A percentile compares a stretch with the other conserved stretches of the same genome.
Conservation (phyloP, 1,284 basidiomycete genomes). For the Puccinia horiana region DNA sequence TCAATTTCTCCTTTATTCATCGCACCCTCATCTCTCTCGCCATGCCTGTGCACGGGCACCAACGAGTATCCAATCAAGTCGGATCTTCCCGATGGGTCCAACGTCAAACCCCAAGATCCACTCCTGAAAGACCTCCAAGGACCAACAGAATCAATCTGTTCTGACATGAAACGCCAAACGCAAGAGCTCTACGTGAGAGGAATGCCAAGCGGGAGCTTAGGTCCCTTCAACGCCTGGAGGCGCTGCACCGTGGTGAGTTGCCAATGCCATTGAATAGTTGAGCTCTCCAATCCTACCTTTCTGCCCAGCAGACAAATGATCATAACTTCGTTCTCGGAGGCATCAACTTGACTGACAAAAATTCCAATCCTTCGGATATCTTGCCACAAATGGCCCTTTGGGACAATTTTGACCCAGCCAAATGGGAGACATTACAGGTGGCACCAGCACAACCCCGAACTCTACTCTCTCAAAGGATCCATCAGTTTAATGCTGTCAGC, state of each 20-base stretch:
- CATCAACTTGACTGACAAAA: too few relatives aligned
- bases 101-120: too few relatives aligned
- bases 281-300: neutral
- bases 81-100: too few relatives aligned
- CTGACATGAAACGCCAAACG: neutral
- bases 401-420: neutral
- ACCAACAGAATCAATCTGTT: conserved; percentile 10
- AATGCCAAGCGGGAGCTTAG: neutral
- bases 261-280: neutral
- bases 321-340: too few relatives aligned
- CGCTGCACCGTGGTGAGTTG: neutral
- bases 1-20: too few relatives aligned
- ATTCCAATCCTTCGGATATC: neutral
- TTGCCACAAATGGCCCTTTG: neutral
- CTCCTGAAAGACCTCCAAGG: neutral
- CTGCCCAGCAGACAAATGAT: neutral
- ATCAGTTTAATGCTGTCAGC: neutral
- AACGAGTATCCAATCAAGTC: too few relatives aligned
- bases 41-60: too few relatives aligned
- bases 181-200: too few relatives aligned
- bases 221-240: neutral
- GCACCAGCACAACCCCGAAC: neutral
- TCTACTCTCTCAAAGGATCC: neutral
- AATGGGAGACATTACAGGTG: conserved; percentile 6
- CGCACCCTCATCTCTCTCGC: too few relatives aligned